A percentile compares a stretch with the other conserved stretches of the same genome.
Conservation (phyloP, 164 flowering plant species). For the Aristolochia contorta region DNA sequence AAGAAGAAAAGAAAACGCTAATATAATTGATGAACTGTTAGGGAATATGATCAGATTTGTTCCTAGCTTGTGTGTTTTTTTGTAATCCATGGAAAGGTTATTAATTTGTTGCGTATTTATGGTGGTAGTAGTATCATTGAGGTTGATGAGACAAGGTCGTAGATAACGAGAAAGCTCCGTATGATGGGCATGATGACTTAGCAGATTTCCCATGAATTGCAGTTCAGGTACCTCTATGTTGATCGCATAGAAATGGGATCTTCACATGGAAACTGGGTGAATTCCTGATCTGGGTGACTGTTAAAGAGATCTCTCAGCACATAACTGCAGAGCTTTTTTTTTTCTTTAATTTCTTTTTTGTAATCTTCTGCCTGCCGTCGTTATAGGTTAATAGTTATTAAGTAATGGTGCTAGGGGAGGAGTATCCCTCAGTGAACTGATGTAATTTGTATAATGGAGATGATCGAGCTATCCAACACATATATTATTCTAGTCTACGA, state of each 20-base stretch:
- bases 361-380: no score
- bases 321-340: background rate
- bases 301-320: background rate
- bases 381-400: background rate
- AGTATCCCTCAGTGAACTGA: no score
- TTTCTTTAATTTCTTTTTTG: no score
- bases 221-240: constrained; percentile 3
- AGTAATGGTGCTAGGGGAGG: no score
- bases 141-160: constrained; percentile 1
- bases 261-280: constrained; percentile 11
- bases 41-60: no score
- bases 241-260: constrained; percentile 6
- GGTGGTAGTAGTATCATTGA: constrained; percentile 3
- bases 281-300: background rate
- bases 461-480: background rate
- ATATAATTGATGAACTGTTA: no score
- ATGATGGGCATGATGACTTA: constrained; percentile 8
- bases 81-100: no score
- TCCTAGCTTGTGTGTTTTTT: no score
- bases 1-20: no score
- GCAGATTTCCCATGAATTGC: background rate
- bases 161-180: background rate
- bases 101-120: background rate
- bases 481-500: no score
- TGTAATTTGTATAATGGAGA: no score